These are phyloP conservation scores for Backusella morwellensis DNA, from an alignment of 192 early-diverging fungal genomes.

Conservation along the genomic window DNA sequence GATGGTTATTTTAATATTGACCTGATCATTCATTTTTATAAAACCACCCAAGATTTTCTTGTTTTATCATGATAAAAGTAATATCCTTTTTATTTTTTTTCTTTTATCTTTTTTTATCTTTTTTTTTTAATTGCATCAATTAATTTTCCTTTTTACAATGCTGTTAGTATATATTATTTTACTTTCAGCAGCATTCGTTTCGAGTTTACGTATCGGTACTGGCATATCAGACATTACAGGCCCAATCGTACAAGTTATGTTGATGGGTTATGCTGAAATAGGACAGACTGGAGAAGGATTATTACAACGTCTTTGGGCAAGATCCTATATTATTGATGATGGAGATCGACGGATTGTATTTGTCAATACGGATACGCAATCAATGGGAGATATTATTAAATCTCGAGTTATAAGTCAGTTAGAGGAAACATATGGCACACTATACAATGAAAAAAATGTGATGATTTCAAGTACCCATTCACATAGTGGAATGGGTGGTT, in stretches of 20 bases:
- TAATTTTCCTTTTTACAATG: neutral
- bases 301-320: conserved; percentile 18
- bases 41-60: neutral
- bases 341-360: conserved; percentile 17
- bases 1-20: neutral
- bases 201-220: conserved; percentile 7
- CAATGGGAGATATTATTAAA: conserved; percentile 21
- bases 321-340: conserved; percentile 27
- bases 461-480: conserved; percentile 31
- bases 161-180: neutral
- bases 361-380: conserved; percentile 30
- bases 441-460: conserved; percentile 19
- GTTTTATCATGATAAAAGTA: neutral
- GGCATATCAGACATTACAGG: conserved; percentile 34
- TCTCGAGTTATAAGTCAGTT: conserved; percentile 16
- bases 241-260: conserved; percentile 17
- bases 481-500: conserved; percentile 30
- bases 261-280: conserved; percentile 34
- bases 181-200: neutral
- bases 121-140: neutral
- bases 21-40: neutral
- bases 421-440: neutral
- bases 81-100: neutral
- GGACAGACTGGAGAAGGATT: conserved; percentile 25
- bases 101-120: neutral